These are phyloP conservation scores for Akanthomyces uredinophilus DNA, from an alignment of 2,329 filamentous ascomycete genomes.

Conservation along the genomic window DNA sequence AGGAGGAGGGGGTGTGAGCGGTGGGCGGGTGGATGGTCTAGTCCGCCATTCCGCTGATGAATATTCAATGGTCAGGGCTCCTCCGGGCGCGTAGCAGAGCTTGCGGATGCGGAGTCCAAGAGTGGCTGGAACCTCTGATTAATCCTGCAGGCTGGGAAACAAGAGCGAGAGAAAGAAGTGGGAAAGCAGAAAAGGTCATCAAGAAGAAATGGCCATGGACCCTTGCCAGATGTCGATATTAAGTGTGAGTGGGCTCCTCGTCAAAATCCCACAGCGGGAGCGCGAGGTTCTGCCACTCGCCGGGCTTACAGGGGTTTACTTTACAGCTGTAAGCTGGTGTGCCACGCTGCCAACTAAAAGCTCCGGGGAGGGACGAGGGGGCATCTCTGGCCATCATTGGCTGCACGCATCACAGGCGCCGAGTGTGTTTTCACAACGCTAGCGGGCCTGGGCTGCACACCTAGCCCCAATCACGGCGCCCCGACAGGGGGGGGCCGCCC, in stretches of 20 bases:
- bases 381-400: not conserved
- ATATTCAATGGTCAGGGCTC: not conserved
- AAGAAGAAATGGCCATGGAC: not conserved
- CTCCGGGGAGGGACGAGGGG: no score
- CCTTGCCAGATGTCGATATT: not conserved
- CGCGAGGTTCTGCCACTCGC: no score
- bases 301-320: no score
- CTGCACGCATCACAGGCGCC: no score
- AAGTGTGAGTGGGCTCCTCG: not conserved
- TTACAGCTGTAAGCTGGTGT: no score
- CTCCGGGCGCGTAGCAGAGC: slow-evolving; percentile 2
- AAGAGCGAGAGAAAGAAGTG: no score
- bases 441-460: no score
- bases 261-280: not conserved
- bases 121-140: not conserved
- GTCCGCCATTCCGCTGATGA: not conserved
- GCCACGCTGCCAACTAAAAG: no score
- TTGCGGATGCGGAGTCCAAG: not conserved
- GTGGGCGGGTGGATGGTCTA: not conserved
- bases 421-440: no score
- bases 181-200: no score
- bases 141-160: no score
- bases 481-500: not conserved
- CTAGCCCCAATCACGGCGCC: not conserved
- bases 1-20: no score